Evolutionary conservation across 2,329 filamentous ascomycete genomes (phyloP).

Genomic region (Trichoderma sp.): DNA sequence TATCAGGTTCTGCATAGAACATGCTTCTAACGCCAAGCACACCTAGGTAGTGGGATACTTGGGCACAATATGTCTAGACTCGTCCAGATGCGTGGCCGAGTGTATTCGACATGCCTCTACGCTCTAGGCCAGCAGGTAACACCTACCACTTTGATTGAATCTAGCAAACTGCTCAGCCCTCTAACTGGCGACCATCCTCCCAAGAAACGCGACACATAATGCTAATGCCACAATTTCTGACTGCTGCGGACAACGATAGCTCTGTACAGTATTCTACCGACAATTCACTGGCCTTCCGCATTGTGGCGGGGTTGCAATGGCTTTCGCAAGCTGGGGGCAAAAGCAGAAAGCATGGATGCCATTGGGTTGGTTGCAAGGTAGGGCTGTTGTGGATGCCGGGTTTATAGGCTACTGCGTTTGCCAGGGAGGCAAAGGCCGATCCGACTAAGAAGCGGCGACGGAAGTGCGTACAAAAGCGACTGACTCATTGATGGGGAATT

Average conservation of each 20-base stretch:
- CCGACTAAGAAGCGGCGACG: conserved; percentile 11
- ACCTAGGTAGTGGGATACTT: neutral
- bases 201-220: neutral
- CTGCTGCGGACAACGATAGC: neutral
- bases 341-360: neutral
- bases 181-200: neutral
- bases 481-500: neutral
- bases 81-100: neutral
- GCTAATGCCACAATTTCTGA: neutral
- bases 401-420: neutral
- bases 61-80: neutral
- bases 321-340: conserved; percentile 4
- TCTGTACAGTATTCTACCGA: neutral
- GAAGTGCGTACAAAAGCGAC: conserved; percentile 13
- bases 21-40: neutral
- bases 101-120: neutral
- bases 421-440: conserved; percentile 12
- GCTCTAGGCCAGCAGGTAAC: neutral
- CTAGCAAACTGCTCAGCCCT: conserved; percentile 2
- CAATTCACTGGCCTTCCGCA: neutral
- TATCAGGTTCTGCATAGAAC: neutral
- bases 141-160: neutral
- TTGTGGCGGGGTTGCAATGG: neutral
- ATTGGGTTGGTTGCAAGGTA: neutral
- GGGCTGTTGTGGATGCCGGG: neutral